These are phyloP conservation scores for Debaryomyces sp. DNA, from an alignment of 1,139 yeast genomes.

Conservation along the genomic window DNA sequence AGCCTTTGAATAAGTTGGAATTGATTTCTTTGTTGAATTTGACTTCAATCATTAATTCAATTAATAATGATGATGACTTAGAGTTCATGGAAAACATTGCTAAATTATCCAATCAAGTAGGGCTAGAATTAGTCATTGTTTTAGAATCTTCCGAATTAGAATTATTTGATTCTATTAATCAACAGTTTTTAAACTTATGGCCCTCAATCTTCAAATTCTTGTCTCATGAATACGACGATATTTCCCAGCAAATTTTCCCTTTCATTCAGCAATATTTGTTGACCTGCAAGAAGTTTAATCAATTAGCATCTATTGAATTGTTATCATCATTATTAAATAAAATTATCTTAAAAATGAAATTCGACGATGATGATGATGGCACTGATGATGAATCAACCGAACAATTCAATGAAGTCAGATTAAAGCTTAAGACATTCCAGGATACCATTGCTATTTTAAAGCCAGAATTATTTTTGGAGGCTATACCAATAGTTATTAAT, in stretches of 20 bases:
- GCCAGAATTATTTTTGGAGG: constrained; percentile 72
- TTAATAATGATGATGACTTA: constrained; percentile 44
- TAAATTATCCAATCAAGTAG: constrained; percentile 72
- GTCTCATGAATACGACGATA: constrained; percentile 85
- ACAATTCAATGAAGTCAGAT: constrained; percentile 78
- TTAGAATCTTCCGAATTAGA: constrained; percentile 51
- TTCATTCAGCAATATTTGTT: constrained; percentile 75
- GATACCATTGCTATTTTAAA: constrained; percentile 80
- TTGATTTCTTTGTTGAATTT: constrained; percentile 70
- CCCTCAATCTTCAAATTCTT: constrained; percentile 75
- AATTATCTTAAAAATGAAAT: constrained; percentile 76
- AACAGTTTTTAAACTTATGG: constrained; percentile 50
- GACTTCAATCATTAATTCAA: constrained; percentile 52
- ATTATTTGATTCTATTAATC: constrained; percentile 44
- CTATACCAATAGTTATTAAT: constrained; percentile 66
- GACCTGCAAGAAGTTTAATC: constrained; percentile 60
- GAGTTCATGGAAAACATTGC: constrained; percentile 82
- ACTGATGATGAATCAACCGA: constrained; percentile 63
- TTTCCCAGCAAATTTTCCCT: constrained; percentile 79
- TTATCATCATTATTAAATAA: constrained; percentile 67
- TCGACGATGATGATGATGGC: constrained; percentile 74
- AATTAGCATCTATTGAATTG: constrained; percentile 45
- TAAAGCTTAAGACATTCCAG: constrained; percentile 74
- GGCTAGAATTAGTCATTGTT: constrained; percentile 70
- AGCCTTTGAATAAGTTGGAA: constrained; percentile 80